These are phyloP conservation scores for Aspergillus mulundensis DNA, from an alignment of 495 filamentous ascomycete species.

Conservation along the genomic window DNA sequence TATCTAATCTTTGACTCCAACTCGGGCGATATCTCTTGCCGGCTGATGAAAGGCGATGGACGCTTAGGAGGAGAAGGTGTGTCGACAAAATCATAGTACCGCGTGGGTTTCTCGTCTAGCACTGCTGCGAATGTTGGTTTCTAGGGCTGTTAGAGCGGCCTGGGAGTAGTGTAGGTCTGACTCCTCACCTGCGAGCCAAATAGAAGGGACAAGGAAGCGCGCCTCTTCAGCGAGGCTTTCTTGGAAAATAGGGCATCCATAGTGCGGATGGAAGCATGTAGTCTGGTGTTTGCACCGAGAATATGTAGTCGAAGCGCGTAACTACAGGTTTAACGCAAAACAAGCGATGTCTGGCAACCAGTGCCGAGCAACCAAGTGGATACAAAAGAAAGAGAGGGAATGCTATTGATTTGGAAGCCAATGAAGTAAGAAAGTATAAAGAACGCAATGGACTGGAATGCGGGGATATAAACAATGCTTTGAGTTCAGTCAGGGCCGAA, in stretches of 20 bases:
- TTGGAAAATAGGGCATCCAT: slow-evolving; percentile 11
- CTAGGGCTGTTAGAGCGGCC: slow-evolving; percentile 6
- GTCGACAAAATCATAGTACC: slow-evolving; percentile 20
- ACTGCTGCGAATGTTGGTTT: slow-evolving; percentile 16
- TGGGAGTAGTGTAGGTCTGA: neutral
- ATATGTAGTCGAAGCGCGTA: neutral
- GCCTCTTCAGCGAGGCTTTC: slow-evolving; percentile 12
- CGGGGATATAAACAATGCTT: slow-evolving; percentile 11
- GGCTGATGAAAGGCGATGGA: slow-evolving; percentile 12
- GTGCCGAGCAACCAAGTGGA: slow-evolving; percentile 9
- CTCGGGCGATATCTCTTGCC: slow-evolving; percentile 16
- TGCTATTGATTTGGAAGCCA: neutral
- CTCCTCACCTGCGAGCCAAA: slow-evolving; percentile 16
- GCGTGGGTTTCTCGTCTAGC: slow-evolving; percentile 10
- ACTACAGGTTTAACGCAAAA: neutral
- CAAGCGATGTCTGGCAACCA: slow-evolving; percentile 13
- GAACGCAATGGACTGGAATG: slow-evolving; percentile 21
- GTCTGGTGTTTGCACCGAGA: neutral
- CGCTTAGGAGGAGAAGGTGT: slow-evolving; percentile 6
- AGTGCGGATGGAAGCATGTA: neutral
- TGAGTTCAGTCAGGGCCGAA: neutral
- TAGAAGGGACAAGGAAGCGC: slow-evolving; percentile 17
- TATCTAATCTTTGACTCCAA: slow-evolving; percentile 17
- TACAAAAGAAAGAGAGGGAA: slow-evolving; percentile 10
- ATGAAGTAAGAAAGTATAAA: slow-evolving; percentile 7